A percentile compares a stretch with the other conserved stretches of the same genome.
Conservation (phyloP, 164 flowering plant genomes). For the Magnolia kwangsiensis region DNA sequence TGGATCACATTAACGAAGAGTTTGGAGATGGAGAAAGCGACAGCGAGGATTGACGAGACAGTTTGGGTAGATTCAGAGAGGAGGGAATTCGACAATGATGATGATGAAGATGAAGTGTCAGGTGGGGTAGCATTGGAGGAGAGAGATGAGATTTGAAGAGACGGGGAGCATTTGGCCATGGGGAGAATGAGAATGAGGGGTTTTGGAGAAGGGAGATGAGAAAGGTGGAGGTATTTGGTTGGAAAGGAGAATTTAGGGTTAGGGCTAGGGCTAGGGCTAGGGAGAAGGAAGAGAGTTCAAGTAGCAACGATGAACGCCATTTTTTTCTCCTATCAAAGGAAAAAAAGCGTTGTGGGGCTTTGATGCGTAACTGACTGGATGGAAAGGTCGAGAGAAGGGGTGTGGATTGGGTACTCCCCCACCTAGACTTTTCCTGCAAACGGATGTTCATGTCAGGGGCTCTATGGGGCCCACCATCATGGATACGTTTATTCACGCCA, state of each 20-base stretch:
- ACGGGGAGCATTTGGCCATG: background rate
- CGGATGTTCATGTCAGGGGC: too few relatives aligned
- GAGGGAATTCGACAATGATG: background rate
- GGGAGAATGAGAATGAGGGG: background rate
- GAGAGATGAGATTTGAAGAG: background rate
- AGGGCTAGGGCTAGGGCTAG: background rate
- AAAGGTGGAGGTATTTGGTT: background rate
- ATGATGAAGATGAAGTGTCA: background rate
- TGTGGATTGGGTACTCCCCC: too few relatives aligned
- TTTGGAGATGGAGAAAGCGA: constrained; percentile 26
- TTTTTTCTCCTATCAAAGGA: too few relatives aligned
- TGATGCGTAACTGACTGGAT: too few relatives aligned
- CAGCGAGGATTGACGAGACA: constrained; percentile 38
- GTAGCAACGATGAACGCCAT: too few relatives aligned
- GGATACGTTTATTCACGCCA: too few relatives aligned
- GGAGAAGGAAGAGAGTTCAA: too few relatives aligned
- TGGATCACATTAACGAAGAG: constrained; percentile 14
- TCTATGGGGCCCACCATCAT: too few relatives aligned
- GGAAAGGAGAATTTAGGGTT: background rate
- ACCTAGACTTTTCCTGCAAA: too few relatives aligned
- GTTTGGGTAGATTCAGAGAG: constrained; percentile 55
- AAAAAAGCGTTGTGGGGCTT: too few relatives aligned
- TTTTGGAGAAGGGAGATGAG: background rate
- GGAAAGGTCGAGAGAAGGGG: too few relatives aligned
- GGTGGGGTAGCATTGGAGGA: background rate